Evolutionary conservation across 2,329 filamentous ascomycete genomes (phyloP), one percentile per base, ranked within the genome.

Genomic region (Acrodontium crateriforme): DNA sequence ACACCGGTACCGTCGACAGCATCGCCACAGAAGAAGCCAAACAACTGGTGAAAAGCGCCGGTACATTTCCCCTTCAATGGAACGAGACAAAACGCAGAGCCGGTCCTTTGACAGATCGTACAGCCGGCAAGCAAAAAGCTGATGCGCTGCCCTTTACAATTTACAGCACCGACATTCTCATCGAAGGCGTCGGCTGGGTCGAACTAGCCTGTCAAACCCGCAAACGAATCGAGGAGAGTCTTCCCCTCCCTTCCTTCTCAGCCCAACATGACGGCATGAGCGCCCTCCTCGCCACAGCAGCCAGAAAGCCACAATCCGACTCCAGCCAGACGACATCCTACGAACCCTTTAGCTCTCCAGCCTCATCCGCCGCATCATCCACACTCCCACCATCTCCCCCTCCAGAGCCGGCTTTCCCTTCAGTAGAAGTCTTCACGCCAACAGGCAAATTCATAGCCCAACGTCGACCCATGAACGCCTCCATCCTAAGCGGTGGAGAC

Each of bases 141-240:
- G 73, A 81, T 2, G 59, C 64, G 10, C 60, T 95, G 4, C 82
- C 84, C 0, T 98, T 85, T 54, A 69, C 71, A 9, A 73, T 95
- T 2, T 65, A 89, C 35, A 73, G 78, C 6, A 69, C 77, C 1
- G 91, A 98, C 48, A 73, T 98, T 14, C 60, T 98, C 9, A 74
- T 98, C 27, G 87, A 95, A 52, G 84, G 89, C 2, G 77, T 84
- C 15, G 89, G 89, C 6, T 98, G 91, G 80, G 68, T 98, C 2
- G 89, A 98, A 55, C 54, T 98, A 21, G 75, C 74, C 1, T 76
- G 76, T 3, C 87, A 98, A 55, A 71, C 91, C 7, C 71, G 87
- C 2, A 47, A 45, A 15, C 33, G 37, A 12, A 30, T 24, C 29
- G 41, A 40, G 25, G n/a, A n/a, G n/a, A n/a, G n/a, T n/a, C 13